Evolutionary conservation across 2,329 filamentous ascomycete genomes (phyloP).

Genomic region (Ophiostoma quercus): DNA sequence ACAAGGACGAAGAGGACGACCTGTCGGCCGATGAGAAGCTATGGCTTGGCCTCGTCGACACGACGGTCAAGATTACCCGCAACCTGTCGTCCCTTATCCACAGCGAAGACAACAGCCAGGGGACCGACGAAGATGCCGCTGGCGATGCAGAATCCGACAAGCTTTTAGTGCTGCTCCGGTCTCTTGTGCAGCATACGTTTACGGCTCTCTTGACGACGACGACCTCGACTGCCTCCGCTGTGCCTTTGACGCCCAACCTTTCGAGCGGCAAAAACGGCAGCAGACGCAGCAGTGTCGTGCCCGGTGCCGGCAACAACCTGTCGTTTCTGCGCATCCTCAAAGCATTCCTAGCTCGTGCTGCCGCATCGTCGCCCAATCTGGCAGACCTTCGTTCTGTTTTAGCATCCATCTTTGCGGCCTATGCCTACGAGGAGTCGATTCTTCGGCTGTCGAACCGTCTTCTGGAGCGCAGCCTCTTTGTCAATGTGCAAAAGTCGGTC

Average conservation of each 20-base stretch:
- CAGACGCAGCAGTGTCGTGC: constrained; percentile 32
- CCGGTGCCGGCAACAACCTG: constrained; percentile 47
- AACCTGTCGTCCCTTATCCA: constrained; percentile 55
- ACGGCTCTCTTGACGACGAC: constrained; percentile 67
- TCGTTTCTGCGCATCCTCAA: constrained; percentile 86
- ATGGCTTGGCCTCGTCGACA: constrained; percentile 58
- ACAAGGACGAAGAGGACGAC: constrained; percentile 40
- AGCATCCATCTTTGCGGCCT: constrained; percentile 85
- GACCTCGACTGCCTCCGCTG: constrained; percentile 6
- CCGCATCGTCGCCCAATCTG: constrained; percentile 74
- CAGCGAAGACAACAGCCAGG: too few species aligned
- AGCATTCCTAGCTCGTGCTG: constrained; percentile 79
- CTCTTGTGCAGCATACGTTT: constrained; percentile 83
- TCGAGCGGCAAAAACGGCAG: constrained; percentile 16
- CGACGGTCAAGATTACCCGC: constrained; percentile 58
- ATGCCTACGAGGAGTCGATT: constrained; percentile 90
- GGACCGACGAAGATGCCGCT: background rate
- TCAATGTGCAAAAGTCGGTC: constrained; percentile 70
- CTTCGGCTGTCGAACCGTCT: constrained; percentile 78
- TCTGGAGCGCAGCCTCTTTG: constrained; percentile 82
- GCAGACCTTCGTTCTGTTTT: constrained; percentile 82
- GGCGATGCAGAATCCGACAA: constrained; percentile 48
- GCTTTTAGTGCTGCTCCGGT: constrained; percentile 63
- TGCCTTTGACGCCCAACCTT: background rate
- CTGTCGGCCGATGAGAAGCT: constrained; percentile 52